Conservation (phyloP, 1,139 yeast genomes). For the Sugiyamaella xylanicola region DNA sequence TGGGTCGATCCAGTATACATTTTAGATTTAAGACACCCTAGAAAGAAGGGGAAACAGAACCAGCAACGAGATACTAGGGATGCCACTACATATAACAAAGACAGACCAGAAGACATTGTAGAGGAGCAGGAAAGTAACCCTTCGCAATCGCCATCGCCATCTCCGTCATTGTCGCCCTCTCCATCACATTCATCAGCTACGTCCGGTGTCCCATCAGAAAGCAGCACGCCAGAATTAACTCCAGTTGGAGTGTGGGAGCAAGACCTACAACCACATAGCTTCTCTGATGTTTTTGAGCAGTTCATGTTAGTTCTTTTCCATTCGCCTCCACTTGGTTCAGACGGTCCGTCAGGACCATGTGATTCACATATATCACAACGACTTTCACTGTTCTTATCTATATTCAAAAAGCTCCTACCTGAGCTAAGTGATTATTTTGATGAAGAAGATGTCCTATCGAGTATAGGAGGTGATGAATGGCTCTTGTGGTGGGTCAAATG, state of each 20-base stretch:
- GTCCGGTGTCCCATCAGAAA: constrained; percentile 12
- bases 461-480: constrained; percentile 79
- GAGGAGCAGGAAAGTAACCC: background rate
- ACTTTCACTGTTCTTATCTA: constrained; percentile 70
- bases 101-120: background rate
- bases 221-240: constrained; percentile 28
- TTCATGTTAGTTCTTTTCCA: constrained; percentile 74
- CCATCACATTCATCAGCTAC: constrained; percentile 13
- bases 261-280: constrained; percentile 19
- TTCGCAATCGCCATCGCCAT: constrained; percentile 12
- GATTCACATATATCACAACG: constrained; percentile 56
- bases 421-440: constrained; percentile 75
- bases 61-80: too few relatives aligned
- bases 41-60: background rate
- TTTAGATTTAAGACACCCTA: constrained; percentile 23
- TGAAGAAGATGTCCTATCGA: constrained; percentile 74
- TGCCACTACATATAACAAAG: too few relatives aligned
- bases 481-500: constrained; percentile 93
- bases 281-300: constrained; percentile 60
- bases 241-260: constrained; percentile 30
- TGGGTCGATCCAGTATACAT: constrained; percentile 70
- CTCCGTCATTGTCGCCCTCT: constrained; percentile 11
- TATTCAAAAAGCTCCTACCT: constrained; percentile 65
- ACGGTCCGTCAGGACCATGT: constrained; percentile 37
- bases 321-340: constrained; percentile 50